Percentiles rank a stretch among this genome's conserved stretches.
These are phyloP conservation scores for Glycine soja DNA, from an alignment of 306 rosid species.

Conservation along the genomic window DNA sequence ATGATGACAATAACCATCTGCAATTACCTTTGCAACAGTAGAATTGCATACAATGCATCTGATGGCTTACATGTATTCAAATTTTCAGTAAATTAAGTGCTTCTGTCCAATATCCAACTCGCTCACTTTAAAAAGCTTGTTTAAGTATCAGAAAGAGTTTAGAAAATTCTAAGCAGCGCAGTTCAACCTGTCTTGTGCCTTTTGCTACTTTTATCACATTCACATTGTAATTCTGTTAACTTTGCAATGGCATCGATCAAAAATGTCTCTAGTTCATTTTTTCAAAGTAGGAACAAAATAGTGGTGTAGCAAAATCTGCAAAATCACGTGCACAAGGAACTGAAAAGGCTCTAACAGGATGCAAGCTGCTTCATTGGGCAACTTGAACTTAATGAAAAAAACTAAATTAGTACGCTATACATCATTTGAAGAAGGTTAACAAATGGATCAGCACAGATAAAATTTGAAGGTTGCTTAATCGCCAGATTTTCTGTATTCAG, in stretches of 20 bases:
- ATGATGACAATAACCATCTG: too few species aligned
- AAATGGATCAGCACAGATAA: conserved; percentile 34
- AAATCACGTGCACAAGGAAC: conserved; percentile 30
- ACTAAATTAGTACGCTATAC: conserved; percentile 24
- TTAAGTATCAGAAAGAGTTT: too few species aligned
- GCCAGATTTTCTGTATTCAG: conserved; percentile 75
- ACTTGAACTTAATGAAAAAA: conserved; percentile 21
- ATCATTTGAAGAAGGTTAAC: neutral
- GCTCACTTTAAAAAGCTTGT: too few species aligned
- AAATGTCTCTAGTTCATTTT: neutral
- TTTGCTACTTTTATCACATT: neutral
- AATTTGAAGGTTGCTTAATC: conserved; percentile 52
- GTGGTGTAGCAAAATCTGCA: conserved; percentile 25
- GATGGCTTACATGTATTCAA: too few species aligned
- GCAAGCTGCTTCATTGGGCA: conserved; percentile 37
- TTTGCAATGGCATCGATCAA: neutral
- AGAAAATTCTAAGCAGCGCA: too few species aligned
- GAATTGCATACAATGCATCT: too few species aligned
- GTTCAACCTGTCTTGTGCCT: neutral
- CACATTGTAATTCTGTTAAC: neutral
- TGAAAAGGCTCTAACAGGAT: conserved; percentile 15
- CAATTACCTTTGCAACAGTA: too few species aligned
- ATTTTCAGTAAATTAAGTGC: too few species aligned
- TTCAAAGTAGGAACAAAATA: too few species aligned
- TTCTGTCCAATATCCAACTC: too few species aligned